Conservation (phyloP, 2,329 filamentous ascomycete species). For the Colletotrichum acutatum region DNA sequence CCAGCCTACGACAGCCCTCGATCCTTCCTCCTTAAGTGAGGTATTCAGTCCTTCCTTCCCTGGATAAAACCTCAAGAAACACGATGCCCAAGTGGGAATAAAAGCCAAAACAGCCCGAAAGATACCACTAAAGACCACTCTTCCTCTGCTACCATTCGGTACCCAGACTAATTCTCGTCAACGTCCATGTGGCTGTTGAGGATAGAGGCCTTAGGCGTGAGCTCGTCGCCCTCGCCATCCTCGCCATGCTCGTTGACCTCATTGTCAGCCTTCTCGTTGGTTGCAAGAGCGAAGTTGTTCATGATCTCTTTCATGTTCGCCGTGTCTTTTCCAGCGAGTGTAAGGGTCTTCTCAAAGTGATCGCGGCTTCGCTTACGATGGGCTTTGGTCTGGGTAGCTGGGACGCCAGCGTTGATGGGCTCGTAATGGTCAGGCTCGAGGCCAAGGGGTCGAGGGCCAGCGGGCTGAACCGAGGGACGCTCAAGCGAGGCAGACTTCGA, state of each 20-base stretch:
- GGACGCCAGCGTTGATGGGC: background rate
- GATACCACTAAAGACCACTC: background rate
- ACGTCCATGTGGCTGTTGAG: constrained; percentile 30
- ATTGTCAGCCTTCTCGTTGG: background rate
- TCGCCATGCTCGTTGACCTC: background rate
- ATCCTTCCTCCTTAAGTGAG: background rate
- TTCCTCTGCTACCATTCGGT: background rate
- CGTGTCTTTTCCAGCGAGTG: constrained; percentile 30
- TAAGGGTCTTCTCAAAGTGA: constrained; percentile 26
- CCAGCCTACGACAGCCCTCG: background rate
- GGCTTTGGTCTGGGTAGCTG: constrained; percentile 4
- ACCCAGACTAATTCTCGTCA: background rate
- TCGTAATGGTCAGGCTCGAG: background rate
- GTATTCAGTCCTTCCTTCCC: too few relatives aligned
- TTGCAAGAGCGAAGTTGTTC: background rate
- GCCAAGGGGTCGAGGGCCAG: constrained; percentile 7
- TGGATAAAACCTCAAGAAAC: background rate
- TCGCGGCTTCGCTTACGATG: constrained; percentile 16
- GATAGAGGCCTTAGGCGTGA: constrained; percentile 29
- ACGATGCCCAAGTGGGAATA: background rate
- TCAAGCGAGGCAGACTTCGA: background rate
- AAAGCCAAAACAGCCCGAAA: too few relatives aligned
- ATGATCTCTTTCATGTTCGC: constrained; percentile 32
- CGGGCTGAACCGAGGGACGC: background rate
- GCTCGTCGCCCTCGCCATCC: background rate